These are phyloP conservation scores for Eutypa lata DNA, from an alignment of 2,329 filamentous ascomycete genomes.

Conservation along the genomic window DNA sequence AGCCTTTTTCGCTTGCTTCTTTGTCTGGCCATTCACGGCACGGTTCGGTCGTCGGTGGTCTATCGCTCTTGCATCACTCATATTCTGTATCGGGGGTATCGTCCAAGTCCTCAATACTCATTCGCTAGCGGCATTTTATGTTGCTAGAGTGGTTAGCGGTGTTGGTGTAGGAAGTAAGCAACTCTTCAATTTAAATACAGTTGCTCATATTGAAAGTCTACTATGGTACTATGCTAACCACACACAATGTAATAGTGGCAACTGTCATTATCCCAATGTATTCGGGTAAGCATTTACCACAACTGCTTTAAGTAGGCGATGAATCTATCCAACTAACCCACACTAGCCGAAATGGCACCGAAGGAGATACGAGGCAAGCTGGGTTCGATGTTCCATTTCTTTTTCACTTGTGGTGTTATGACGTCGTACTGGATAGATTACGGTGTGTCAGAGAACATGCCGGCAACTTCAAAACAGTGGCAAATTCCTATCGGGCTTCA, in stretches of 20 bases:
- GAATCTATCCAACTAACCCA: background rate
- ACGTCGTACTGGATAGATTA: slow-evolving; percentile 45
- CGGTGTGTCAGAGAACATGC: slow-evolving; percentile 38
- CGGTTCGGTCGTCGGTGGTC: slow-evolving; percentile 38
- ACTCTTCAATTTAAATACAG: slow-evolving; percentile 14
- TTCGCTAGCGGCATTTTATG: slow-evolving; percentile 35
- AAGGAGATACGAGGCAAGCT: slow-evolving; percentile 42
- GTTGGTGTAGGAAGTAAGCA: slow-evolving; percentile 26
- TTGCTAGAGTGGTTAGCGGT: slow-evolving; percentile 32
- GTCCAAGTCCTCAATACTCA: slow-evolving; percentile 37
- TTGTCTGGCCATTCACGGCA: slow-evolving; percentile 41
- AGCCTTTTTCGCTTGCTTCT: slow-evolving; percentile 42
- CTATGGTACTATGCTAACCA: background rate
- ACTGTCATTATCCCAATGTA: slow-evolving; percentile 45
- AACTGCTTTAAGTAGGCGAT: background rate
- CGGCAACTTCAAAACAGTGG: slow-evolving; percentile 41
- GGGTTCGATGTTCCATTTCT: slow-evolving; percentile 42
- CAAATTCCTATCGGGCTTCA: slow-evolving; percentile 47
- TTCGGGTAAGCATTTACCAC: slow-evolving; percentile 10
- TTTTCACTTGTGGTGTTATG: slow-evolving; percentile 41
- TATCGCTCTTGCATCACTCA: slow-evolving; percentile 34
- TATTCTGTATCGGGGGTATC: slow-evolving; percentile 43
- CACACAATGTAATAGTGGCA: slow-evolving; percentile 20
- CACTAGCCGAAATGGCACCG: slow-evolving; percentile 40
- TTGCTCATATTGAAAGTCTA: background rate